phyloP scores from a whole-genome alignment of 352 stramenopile genomes.

The Pythium myriotylum region DNA sequence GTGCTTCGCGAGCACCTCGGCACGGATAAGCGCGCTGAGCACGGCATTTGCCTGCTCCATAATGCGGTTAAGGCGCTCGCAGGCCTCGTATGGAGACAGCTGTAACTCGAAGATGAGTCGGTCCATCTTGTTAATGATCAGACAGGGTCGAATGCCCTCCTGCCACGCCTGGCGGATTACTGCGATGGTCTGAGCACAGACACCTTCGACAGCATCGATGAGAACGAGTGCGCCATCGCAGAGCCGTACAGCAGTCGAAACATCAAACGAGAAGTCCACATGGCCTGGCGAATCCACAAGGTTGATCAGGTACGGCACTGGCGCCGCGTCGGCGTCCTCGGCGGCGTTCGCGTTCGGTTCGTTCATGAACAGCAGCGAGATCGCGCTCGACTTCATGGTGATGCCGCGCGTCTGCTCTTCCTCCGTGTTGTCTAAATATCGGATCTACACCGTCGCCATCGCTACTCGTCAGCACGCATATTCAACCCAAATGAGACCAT shows the following conservation, averaged over 20 bases:
- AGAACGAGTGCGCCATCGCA: slow-evolving; percentile 95
- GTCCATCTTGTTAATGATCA: slow-evolving; percentile 99
- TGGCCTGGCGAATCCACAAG: slow-evolving; percentile 95
- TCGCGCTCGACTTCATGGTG: slow-evolving; percentile 97
- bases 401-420: slow-evolving; percentile 96
- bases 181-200: slow-evolving; percentile 94
- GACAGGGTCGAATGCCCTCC: slow-evolving; percentile 92
- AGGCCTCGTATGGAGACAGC: slow-evolving; percentile 90
- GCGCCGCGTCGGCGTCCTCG: slow-evolving; percentile 26
- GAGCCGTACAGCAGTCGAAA: slow-evolving; percentile 94
- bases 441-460: slow-evolving; percentile 48
- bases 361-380: slow-evolving; percentile 92
- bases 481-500: not conserved
- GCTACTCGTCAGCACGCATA: not conserved
- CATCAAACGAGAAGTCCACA: slow-evolving; percentile 96
- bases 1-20: slow-evolving; percentile 76
- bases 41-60: slow-evolving; percentile 90
- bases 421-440: slow-evolving; percentile 95
- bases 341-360: slow-evolving; percentile 32
- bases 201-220: slow-evolving; percentile 96
- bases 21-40: slow-evolving; percentile 81
- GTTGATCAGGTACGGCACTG: slow-evolving; percentile 91
- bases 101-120: slow-evolving; percentile 93
- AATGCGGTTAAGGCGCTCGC: slow-evolving; percentile 92
- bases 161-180: slow-evolving; percentile 94